A percentile compares a stretch with the other conserved stretches of the same genome.
phyloP scores from a whole-genome alignment of 2,329 filamentous ascomycete genomes.

The Chaetomiaceae sp. region DNA sequence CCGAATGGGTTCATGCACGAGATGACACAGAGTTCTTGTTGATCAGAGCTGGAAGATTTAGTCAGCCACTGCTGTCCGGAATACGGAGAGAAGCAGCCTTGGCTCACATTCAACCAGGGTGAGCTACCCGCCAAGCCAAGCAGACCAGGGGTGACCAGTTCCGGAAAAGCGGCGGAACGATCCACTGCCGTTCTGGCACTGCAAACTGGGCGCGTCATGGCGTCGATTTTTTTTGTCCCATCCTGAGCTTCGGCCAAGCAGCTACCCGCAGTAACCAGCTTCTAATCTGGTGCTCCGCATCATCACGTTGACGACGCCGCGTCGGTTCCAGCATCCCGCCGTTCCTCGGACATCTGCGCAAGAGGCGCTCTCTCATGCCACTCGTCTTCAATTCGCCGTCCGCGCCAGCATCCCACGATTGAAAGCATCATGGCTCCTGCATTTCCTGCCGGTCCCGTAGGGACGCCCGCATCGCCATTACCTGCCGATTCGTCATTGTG shows the following conservation, averaged over 20 bases:
- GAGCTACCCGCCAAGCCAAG: background rate
- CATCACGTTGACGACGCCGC: slow-evolving; percentile 12
- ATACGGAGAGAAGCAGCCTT: too few relatives aligned
- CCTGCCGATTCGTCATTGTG: slow-evolving; percentile 65
- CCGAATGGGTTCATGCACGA: too few relatives aligned
- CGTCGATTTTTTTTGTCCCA: slow-evolving; percentile 21
- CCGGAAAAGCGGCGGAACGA: slow-evolving; percentile 15
- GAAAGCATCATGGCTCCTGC: slow-evolving; percentile 35
- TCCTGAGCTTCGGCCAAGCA: slow-evolving; percentile 14
- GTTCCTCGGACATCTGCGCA: slow-evolving; percentile 3
- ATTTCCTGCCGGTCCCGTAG: slow-evolving; percentile 41
- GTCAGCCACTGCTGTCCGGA: too few relatives aligned
- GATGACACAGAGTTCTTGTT: too few relatives aligned
- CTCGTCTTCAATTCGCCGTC: slow-evolving; percentile 20
- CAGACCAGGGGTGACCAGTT: background rate
- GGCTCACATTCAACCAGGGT: too few relatives aligned
- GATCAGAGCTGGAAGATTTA: too few relatives aligned
- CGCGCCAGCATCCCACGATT: slow-evolving; percentile 13
- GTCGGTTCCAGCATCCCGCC: slow-evolving; percentile 4
- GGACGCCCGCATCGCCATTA: slow-evolving; percentile 40
- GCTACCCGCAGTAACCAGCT: slow-evolving; percentile 2
- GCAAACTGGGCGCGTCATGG: slow-evolving; percentile 12
- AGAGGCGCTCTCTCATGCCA: slow-evolving; percentile 6
- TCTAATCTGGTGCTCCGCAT: slow-evolving; percentile 17
- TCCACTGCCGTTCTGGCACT: slow-evolving; percentile 5